Evolutionary conservation across 2,329 filamentous ascomycete genomes (phyloP), one percentile per base, ranked within the genome.

Genomic region (Pseudocercospora vitis): DNA sequence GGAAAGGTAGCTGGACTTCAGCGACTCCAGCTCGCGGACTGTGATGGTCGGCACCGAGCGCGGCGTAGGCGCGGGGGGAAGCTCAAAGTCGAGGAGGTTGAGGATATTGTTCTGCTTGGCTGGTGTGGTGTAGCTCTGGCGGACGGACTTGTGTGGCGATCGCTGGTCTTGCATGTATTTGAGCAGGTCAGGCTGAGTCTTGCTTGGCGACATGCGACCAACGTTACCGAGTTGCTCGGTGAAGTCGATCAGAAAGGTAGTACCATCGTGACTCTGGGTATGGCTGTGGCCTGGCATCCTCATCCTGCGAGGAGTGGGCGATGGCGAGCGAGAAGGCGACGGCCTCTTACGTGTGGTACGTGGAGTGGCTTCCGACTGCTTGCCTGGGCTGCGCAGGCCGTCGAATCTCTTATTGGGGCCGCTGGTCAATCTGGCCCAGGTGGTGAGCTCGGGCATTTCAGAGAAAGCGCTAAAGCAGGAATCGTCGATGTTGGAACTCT

Each of bases 41-140:
- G 91, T 96, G 62, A 97, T 87, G 7, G 87, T 89, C 0, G 94
- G 94, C 31, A 97, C 82, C 51, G 90, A 96, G 57, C 92, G 85
- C 11, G 94, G 94, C 0, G 94, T 97, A 1, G 92, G 91, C 62
- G 91, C 85, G 0, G 92, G 90, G n/a, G 91, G 91, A 7, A 97
- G 87, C 65, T 97, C 94, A 68, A 95, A 94, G 71, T 95, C 90
- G 42, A 95, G 82, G 37, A 94, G 80, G 65, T 87, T 89, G 28
- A 84, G 78, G 62, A 88, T 84, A 40, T 70, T 71, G 66, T 71
- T 68, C 50, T 66, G 64, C 54, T 75, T 74, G 50, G 70, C 64
- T 1, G 77, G 76, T n/a, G 77, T 78, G 4, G 67, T 62, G 48
- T 66, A 64, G 48, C 58, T 64, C 4, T 64, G 60, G 23, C 62